A percentile compares a stretch with the other conserved stretches of the same genome.
phyloP scores from a whole-genome alignment of 2,329 filamentous ascomycete genomes.

The Didymella keratinophila region DNA sequence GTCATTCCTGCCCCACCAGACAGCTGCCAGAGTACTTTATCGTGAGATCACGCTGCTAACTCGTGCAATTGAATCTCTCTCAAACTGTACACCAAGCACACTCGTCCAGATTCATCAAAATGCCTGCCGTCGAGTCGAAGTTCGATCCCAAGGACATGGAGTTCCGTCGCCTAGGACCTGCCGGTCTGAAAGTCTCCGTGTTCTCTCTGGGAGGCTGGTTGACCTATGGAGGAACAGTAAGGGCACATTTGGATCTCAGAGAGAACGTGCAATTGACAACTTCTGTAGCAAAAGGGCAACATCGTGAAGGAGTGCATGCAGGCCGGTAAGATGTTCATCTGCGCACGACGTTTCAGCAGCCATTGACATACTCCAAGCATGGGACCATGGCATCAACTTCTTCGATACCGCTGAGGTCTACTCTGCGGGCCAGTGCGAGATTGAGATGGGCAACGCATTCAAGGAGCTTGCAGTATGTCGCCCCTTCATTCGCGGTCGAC shows the following conservation, averaged over 20 bases:
- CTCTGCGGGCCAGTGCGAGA: conserved; percentile 67
- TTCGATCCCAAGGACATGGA: conserved; percentile 60
- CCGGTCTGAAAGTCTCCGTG: conserved; percentile 60
- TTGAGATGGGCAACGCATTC: conserved; percentile 63
- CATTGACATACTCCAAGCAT: conserved; percentile 40
- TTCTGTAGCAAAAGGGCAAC: conserved; percentile 34
- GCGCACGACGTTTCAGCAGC: not conserved
- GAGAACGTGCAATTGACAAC: not conserved
- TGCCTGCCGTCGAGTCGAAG: conserved; percentile 54
- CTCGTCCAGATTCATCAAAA: conserved; percentile 23
- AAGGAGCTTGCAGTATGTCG: conserved; percentile 53
- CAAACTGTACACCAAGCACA: not conserved
- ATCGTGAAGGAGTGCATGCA: conserved; percentile 60
- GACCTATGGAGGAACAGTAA: conserved; percentile 57
- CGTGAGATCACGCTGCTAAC: not conserved
- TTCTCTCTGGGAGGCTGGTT: conserved; percentile 58
- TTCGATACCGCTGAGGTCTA: conserved; percentile 63
- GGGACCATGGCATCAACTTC: conserved; percentile 60
- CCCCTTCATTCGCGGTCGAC: not conserved
- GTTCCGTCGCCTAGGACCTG: conserved; percentile 39
- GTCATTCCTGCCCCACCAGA: not conserved
- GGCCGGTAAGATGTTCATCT: not conserved
- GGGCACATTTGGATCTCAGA: conserved; percentile 31
- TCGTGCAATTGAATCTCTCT: not conserved
- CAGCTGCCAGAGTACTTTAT: conserved; percentile 8